Conservation (phyloP, 768 basidiomycete species). For the Suillus subaureus region DNA sequence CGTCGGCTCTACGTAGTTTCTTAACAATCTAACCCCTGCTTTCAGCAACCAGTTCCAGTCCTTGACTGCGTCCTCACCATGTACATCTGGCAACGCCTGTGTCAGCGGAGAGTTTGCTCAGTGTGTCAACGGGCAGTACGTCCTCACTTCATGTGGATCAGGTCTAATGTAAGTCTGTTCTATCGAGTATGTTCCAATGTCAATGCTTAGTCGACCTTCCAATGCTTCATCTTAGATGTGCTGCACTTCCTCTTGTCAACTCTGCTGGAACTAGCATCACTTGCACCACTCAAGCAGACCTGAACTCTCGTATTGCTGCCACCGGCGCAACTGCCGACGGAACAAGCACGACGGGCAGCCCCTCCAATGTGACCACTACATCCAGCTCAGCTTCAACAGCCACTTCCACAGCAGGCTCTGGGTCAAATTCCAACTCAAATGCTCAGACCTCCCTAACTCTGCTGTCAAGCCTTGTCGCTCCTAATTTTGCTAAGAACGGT, state of each 20-base stretch:
- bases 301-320: slow-evolving; percentile 48
- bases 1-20: background rate
- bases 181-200: background rate
- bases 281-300: slow-evolving; percentile 52
- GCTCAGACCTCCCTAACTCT: slow-evolving; percentile 39
- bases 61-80: slow-evolving; percentile 34
- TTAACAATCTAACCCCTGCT: slow-evolving; percentile 12
- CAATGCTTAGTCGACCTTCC: background rate
- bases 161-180: slow-evolving; percentile 20
- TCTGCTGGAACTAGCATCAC: slow-evolving; percentile 50
- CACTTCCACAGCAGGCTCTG: slow-evolving; percentile 10
- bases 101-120: slow-evolving; percentile 52
- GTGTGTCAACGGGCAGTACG: slow-evolving; percentile 50
- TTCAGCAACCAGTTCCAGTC: slow-evolving; percentile 24
- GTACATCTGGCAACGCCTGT: slow-evolving; percentile 48
- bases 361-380: slow-evolving; percentile 15
- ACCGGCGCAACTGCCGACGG: slow-evolving; percentile 26
- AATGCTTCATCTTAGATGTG: slow-evolving; percentile 17
- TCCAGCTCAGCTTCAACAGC: slow-evolving; percentile 19
- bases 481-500: slow-evolving; percentile 59
- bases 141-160: slow-evolving; percentile 24
- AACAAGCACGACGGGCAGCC: slow-evolving; percentile 15
- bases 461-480: slow-evolving; percentile 51
- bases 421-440: slow-evolving; percentile 19
- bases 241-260: slow-evolving; percentile 54